Percentiles rank a stretch among this genome's conserved stretches.
Evolutionary conservation across 179 eudicot genomes (phyloP).

Genomic region (Drosera spatulata): DNA sequence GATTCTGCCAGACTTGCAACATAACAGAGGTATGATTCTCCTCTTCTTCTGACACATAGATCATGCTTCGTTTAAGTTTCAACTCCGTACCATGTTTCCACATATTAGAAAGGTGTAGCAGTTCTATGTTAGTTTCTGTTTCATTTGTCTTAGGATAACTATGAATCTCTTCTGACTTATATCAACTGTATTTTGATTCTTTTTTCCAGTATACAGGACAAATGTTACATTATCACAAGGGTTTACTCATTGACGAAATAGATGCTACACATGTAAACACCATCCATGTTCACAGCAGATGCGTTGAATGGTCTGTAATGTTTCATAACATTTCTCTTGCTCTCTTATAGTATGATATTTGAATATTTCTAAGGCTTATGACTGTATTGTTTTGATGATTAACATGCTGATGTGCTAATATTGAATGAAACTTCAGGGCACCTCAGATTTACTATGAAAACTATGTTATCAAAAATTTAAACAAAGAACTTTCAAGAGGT

Average conservation of each 20-base stretch:
- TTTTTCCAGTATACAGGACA: constrained; percentile 55
- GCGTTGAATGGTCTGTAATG: constrained; percentile 70
- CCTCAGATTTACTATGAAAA: constrained; percentile 70
- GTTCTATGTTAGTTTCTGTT: neutral
- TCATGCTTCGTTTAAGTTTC: neutral
- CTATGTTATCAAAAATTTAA: constrained; percentile 54
- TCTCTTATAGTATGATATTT: neutral
- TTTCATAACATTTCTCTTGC: no score
- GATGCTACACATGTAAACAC: constrained; percentile 29
- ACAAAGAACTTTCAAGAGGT: constrained; percentile 67
- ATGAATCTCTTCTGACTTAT: neutral
- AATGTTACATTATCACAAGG: constrained; percentile 63
- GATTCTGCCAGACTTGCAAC: constrained; percentile 58
- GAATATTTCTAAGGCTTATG: neutral
- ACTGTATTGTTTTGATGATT: neutral
- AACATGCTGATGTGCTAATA: constrained; percentile 1
- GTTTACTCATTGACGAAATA: constrained; percentile 46
- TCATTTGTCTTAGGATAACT: neutral
- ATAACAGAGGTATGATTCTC: constrained; percentile 33
- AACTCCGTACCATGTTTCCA: neutral
- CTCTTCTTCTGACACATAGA: neutral
- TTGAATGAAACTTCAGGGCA: constrained; percentile 47
- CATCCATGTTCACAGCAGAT: constrained; percentile 59
- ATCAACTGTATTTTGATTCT: neutral
- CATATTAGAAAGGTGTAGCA: neutral